Evolutionary conservation across 2,329 filamentous ascomycete species (phyloP).

Genomic region (Colletotrichum lini): DNA sequence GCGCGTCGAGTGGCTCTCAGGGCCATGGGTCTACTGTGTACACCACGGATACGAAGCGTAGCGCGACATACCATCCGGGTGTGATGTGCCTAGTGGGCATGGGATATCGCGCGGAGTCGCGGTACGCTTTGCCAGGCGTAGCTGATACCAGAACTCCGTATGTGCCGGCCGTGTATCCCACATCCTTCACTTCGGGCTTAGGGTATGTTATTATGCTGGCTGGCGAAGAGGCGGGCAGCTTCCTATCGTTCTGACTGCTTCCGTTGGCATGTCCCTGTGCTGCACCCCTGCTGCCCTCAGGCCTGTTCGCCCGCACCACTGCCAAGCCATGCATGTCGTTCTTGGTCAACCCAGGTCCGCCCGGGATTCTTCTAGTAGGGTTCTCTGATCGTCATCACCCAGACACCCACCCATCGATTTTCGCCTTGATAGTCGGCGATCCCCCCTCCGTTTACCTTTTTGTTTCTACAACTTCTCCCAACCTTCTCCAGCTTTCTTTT

Average conservation of each 20-base stretch:
- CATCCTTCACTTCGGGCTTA: not conserved
- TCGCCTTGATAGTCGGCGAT: constrained; percentile 15
- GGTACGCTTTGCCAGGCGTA: not conserved
- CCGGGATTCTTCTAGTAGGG: constrained; percentile 21
- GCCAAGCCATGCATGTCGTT: constrained; percentile 13
- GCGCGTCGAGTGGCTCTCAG: constrained; percentile 24
- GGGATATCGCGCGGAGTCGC: not conserved
- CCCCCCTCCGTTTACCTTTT: constrained; percentile 9
- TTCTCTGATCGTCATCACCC: constrained; percentile 26
- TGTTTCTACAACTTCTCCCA: not conserved
- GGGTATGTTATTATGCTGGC: not conserved
- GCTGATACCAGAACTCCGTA: not conserved
- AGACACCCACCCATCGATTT: constrained; percentile 17
- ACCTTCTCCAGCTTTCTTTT: constrained; percentile 15
- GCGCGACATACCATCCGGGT: constrained; percentile 29
- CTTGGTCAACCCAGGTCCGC: constrained; percentile 3
- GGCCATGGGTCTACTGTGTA: constrained; percentile 5
- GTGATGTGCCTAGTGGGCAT: not conserved
- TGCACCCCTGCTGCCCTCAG: not conserved
- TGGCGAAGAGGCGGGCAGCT: constrained; percentile 15
- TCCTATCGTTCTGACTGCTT: constrained; percentile 18
- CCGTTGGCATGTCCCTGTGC: constrained; percentile 11
- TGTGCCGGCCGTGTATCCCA: constrained; percentile 26
- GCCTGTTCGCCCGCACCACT: not conserved
- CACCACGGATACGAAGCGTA: constrained; percentile 1